Evolutionary conservation across 2,329 filamentous ascomycete species (phyloP).

Genomic region (Colletotrichum scovillei): DNA sequence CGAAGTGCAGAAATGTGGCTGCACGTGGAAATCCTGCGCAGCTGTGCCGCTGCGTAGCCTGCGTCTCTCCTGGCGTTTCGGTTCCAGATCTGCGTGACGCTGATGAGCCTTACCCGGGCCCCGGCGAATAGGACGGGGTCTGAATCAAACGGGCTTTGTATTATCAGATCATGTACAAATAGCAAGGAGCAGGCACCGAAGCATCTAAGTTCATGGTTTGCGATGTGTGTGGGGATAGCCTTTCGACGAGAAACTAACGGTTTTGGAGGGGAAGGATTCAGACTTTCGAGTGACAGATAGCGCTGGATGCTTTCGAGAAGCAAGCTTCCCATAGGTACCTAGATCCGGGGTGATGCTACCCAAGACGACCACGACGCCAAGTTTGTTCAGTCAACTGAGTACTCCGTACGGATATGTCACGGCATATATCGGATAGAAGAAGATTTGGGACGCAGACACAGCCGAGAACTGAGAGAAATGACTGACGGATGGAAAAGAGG

Average conservation of each 20-base stretch:
- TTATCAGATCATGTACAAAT: constrained; percentile 29
- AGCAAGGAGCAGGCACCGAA: constrained; percentile 13
- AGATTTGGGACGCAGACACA: background rate
- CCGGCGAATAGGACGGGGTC: background rate
- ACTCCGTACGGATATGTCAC: background rate
- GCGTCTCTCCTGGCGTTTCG: constrained; percentile 14
- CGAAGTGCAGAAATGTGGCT: constrained; percentile 6
- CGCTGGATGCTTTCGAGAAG: background rate
- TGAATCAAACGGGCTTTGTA: constrained; percentile 4
- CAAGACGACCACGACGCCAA: background rate
- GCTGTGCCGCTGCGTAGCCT: constrained; percentile 14
- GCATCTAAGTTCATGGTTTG: background rate
- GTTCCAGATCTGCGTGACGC: constrained; percentile 21
- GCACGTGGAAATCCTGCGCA: constrained; percentile 9
- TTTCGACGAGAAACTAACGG: background rate
- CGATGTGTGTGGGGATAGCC: background rate
- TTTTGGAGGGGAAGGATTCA: background rate
- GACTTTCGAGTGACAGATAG: background rate
- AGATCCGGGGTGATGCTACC: constrained; percentile 1
- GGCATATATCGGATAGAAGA: background rate
- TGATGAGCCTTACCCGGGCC: constrained; percentile 10
- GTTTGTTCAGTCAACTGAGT: background rate
- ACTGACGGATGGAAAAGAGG: background rate
- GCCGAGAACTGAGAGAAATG: background rate
- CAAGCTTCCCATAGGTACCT: background rate